Conservation (phyloP, 2,329 filamentous ascomycete species). For the Neophaeococcomyces mojaviensis region DNA sequence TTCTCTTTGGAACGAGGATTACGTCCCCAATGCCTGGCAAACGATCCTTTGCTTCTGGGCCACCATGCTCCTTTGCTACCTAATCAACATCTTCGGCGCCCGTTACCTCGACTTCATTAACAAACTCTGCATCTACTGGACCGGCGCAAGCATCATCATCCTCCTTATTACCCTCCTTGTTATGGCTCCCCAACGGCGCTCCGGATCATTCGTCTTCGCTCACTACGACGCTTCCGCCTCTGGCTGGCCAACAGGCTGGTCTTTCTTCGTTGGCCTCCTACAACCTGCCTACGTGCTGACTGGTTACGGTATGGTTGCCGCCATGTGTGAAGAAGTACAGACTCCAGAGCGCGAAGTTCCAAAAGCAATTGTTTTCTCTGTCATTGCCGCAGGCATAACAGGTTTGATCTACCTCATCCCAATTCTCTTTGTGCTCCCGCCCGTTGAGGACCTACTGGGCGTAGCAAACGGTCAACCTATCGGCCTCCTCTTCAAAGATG, state of each 20-base stretch:
- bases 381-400: constrained; percentile 44
- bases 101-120: constrained; percentile 61
- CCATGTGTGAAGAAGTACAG: constrained; percentile 45
- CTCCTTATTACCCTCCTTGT: constrained; percentile 44
- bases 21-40: constrained; percentile 58
- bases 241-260: constrained; percentile 55
- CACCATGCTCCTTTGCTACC: constrained; percentile 57
- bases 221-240: constrained; percentile 44
- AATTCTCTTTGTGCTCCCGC: constrained; percentile 45
- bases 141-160: constrained; percentile 48
- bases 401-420: constrained; percentile 42
- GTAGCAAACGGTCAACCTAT: constrained; percentile 41
- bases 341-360: constrained; percentile 42
- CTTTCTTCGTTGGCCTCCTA: constrained; percentile 46
- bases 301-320: constrained; percentile 57
- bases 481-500: constrained; percentile 46
- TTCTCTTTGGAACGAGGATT: constrained; percentile 62
- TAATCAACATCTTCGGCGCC: constrained; percentile 58
- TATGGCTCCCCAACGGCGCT: constrained; percentile 34
- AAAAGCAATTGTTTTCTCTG: constrained; percentile 43
- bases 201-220: constrained; percentile 45
- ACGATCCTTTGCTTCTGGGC: constrained; percentile 66
- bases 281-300: constrained; percentile 34
- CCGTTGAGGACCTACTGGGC: constrained; percentile 35
- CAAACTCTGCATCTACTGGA: constrained; percentile 68